phyloP scores from a whole-genome alignment of 306 rosid genomes.

The Trichosanthes truncata region DNA sequence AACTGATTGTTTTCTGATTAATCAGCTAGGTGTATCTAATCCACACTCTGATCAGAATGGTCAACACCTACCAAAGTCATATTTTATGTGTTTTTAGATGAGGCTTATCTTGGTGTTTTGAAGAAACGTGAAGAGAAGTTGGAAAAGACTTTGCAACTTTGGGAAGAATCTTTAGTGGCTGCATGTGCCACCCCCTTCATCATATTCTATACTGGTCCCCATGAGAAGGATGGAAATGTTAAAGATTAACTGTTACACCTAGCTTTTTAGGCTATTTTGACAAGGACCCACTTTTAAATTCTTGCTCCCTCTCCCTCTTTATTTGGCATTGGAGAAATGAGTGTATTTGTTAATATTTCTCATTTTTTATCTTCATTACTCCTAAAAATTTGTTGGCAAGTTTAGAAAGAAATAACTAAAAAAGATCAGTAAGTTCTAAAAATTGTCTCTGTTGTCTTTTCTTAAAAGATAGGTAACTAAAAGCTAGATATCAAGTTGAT shows the following conservation, averaged over 20 bases:
- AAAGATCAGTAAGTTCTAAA: not conserved
- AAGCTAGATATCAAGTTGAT: not conserved
- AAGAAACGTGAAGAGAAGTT: not conserved
- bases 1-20: not conserved
- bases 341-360: not conserved
- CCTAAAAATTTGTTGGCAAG: not conserved
- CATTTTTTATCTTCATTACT: not conserved
- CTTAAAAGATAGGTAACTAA: not conserved
- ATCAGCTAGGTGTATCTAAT: not conserved
- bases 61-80: conserved; percentile 6
- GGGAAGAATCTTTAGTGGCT: not conserved
- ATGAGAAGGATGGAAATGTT: not conserved
- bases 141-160: conserved; percentile 4
- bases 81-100: not conserved
- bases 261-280: not conserved
- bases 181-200: conserved; percentile 2
- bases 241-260: not conserved
- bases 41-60: not conserved
- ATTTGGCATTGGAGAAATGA: not conserved
- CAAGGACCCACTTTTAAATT: not conserved
- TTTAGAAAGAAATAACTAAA: not conserved
- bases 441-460: not conserved
- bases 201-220: not conserved
- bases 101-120: conserved; percentile 1
- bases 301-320: not conserved